These are phyloP conservation scores for Chalciporus pseudorubinellus DNA, from an alignment of 768 basidiomycete species.

Conservation along the genomic window DNA sequence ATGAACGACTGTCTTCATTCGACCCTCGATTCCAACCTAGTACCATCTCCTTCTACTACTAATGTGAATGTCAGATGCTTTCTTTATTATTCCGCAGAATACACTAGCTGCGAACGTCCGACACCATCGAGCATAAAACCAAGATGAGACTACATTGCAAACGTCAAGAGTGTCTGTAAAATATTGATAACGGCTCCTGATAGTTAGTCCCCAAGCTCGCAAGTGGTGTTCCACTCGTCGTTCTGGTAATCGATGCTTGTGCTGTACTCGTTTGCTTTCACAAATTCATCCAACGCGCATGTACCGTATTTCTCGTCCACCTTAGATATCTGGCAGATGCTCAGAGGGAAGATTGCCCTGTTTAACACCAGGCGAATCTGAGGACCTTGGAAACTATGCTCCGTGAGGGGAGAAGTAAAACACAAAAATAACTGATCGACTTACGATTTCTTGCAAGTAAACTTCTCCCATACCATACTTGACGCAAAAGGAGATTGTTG, in stretches of 20 bases:
- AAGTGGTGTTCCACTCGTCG: constrained; percentile 37
- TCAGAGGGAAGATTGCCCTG: constrained; percentile 38
- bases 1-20: too few relatives aligned
- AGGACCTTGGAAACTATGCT: constrained; percentile 30
- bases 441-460: constrained; percentile 36
- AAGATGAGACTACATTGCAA: too few relatives aligned
- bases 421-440: background rate
- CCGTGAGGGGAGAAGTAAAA: constrained; percentile 1
- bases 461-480: constrained; percentile 43
- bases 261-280: constrained; percentile 26
- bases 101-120: too few relatives aligned
- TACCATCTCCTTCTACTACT: too few relatives aligned
- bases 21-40: background rate
- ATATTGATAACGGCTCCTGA: background rate
- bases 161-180: too few relatives aligned
- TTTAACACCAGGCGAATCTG: constrained; percentile 44
- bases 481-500: constrained; percentile 43
- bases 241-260: constrained; percentile 30
- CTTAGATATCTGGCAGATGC: constrained; percentile 31
- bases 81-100: too few relatives aligned
- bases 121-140: background rate
- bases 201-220: constrained; percentile 18
- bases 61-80: too few relatives aligned
- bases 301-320: constrained; percentile 34
- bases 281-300: constrained; percentile 38